A percentile compares a stretch with the other conserved stretches of the same genome.
Evolutionary conservation across 345 rosid species (phyloP).

Genomic region (Clausena lansium): DNA sequence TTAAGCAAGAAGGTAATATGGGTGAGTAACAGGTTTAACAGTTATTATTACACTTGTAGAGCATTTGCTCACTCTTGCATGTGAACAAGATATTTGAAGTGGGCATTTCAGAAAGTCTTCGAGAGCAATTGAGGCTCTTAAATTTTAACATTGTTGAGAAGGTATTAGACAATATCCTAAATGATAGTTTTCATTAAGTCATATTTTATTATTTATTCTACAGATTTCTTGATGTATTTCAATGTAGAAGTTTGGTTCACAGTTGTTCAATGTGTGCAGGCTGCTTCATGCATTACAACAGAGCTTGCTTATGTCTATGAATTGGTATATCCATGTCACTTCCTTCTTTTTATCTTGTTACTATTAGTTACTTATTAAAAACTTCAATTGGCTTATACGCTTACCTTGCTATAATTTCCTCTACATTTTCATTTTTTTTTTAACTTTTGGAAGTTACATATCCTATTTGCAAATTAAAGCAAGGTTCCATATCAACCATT

Average conservation of each 20-base stretch:
- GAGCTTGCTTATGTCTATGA: conserved; percentile 87
- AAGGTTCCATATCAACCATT: neutral
- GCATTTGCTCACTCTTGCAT: conserved; percentile 77
- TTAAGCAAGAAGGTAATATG: neutral
- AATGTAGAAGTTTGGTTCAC: neutral
- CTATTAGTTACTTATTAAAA: neutral
- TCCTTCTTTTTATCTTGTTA: neutral
- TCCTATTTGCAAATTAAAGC: neutral
- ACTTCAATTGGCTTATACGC: conserved; percentile 1
- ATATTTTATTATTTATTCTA: neutral
- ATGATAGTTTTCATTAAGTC: conserved; percentile 5
- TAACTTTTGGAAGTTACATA: neutral
- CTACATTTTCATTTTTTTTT: neutral
- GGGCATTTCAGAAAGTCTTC: conserved; percentile 70
- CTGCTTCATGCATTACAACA: conserved; percentile 59
- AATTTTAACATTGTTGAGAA: conserved; percentile 65
- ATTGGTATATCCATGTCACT: conserved; percentile 54
- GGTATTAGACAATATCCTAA: conserved; percentile 41
- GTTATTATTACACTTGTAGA: conserved; percentile 37
- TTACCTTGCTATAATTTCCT: neutral
- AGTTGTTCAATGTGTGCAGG: conserved; percentile 45
- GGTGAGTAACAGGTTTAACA: neutral
- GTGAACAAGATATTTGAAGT: conserved; percentile 84
- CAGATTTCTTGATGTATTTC: neutral
- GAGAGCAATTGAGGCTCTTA: conserved; percentile 57